Evolutionary conservation across 495 filamentous ascomycete genomes (phyloP).

Genomic region (Neurospora sp.): DNA sequence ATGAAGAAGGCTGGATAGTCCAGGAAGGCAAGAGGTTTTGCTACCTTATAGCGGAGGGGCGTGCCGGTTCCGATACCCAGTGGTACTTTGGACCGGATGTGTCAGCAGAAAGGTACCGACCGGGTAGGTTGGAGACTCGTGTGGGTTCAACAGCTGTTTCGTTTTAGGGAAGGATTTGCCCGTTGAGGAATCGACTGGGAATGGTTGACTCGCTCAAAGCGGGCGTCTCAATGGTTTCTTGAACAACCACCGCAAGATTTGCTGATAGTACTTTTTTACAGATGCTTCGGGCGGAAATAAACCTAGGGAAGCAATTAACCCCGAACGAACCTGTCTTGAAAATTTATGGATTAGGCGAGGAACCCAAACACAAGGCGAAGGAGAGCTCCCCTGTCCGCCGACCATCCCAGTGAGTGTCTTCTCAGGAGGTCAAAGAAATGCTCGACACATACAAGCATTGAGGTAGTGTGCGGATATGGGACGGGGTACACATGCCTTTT

Average conservation of each 20-base stretch:
- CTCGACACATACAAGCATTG: background rate
- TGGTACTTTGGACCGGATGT: background rate
- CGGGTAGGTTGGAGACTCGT: background rate
- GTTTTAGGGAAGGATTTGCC: background rate
- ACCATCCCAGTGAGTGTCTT: background rate
- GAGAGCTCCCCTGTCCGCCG: background rate
- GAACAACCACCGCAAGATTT: background rate
- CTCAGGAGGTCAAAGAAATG: background rate
- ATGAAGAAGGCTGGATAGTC: constrained; percentile 1
- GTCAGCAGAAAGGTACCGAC: background rate
- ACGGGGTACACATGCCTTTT: background rate
- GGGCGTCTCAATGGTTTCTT: background rate
- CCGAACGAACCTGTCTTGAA: background rate
- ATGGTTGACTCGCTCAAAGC: background rate
- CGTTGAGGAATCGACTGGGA: background rate
- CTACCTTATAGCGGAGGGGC: background rate
- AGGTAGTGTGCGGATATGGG: background rate
- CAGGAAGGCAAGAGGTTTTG: background rate
- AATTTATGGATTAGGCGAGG: background rate
- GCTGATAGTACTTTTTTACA: background rate
- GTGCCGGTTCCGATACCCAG: constrained; percentile 12
- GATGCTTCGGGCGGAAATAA: background rate
- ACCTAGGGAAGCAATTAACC: background rate
- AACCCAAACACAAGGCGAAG: background rate
- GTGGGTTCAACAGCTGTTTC: constrained; percentile 2